Evolutionary conservation across 768 basidiomycete genomes (phyloP).

Genomic region (Sarcodon aspratus): DNA sequence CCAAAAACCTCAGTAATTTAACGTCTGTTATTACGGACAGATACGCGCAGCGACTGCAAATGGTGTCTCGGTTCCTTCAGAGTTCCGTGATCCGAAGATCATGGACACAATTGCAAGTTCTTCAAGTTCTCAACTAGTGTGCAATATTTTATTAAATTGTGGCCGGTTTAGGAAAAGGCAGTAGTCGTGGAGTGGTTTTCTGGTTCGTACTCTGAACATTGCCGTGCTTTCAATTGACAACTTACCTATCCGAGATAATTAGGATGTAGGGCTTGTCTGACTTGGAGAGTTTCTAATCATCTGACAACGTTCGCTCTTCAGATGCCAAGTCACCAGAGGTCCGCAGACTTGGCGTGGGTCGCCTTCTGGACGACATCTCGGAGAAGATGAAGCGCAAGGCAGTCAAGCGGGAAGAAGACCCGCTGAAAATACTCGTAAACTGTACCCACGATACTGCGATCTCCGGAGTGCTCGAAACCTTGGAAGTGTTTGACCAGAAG

Average conservation of each 20-base stretch:
- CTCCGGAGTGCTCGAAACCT: conserved; percentile 48
- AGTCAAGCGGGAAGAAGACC: conserved; percentile 29
- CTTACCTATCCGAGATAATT: neutral
- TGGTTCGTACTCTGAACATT: conserved; percentile 21
- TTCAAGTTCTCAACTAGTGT: neutral
- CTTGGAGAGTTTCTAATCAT: too few species aligned
- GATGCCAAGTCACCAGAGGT: conserved; percentile 64
- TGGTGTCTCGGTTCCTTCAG: conserved; percentile 56
- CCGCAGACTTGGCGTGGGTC: conserved; percentile 67
- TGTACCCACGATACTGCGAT: conserved; percentile 65
- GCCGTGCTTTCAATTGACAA: neutral
- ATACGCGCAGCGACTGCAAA: conserved; percentile 62
- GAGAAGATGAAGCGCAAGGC: conserved; percentile 52
- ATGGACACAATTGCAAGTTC: conserved; percentile 44
- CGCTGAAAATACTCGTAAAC: conserved; percentile 56
- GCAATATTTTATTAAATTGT: neutral
- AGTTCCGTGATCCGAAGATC: conserved; percentile 54
- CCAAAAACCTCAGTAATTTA: neutral
- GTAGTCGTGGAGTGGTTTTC: conserved; percentile 75
- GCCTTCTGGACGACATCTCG: conserved; percentile 51
- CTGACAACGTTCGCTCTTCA: neutral
- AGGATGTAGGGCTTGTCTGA: neutral
- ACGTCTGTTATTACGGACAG: conserved; percentile 18
- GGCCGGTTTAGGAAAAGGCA: conserved; percentile 43
- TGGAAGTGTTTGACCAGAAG: conserved; percentile 68